Base-by-base conservation (phyloP, 441 rosid genomes). In the Isatis lusitanica region DNA sequence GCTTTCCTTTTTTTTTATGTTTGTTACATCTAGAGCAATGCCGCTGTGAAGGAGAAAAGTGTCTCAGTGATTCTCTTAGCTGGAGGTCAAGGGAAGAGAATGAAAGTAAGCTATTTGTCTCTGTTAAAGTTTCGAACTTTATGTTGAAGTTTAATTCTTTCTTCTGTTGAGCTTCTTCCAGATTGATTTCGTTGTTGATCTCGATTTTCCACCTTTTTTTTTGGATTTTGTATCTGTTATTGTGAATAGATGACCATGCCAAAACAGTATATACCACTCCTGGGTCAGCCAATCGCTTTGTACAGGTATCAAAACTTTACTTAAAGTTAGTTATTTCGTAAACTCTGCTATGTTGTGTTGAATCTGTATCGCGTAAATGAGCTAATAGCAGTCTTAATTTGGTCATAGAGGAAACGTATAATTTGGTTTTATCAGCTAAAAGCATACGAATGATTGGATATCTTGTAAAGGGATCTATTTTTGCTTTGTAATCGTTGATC, bases 1-100 rank as follows among this genome's bases (percentile, higher is more conserved):
- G 0, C 8, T 50, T 75, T 6, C 9, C 4, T 44, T 68, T 57
- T 63, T 18, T 18, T 5, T 5, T 0, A n/a, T n/a, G 26, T 17
- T 11, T 70, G 11, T 77, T 56, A 2, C 9, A 53, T 56, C 70
- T 2, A 87, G 94, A 81, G 79, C 39, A 80, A 80, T 70, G 70
- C 11, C 12, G 42, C 70, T 44, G 91, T 89, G 67, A 84, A 84
- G 69, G 93, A 87, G 80, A 86, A 85, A 26, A 89, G 96, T 43
- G 97, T 92, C 10, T 94, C 98, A 0, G 96, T 94, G 59, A 71
- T 94, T 80, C 92, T 94, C 55, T 79, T 94, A 83, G 96, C 98
- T 33, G 98, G 98, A 60, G 98, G 97, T 58, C 83, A 82, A 80
- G 98, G 98, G 78, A 94, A 89, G 83, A 80, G 98, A 81, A 94